Conservation (phyloP, 257 asterid genomes). For the Solanum sejunctum region DNA sequence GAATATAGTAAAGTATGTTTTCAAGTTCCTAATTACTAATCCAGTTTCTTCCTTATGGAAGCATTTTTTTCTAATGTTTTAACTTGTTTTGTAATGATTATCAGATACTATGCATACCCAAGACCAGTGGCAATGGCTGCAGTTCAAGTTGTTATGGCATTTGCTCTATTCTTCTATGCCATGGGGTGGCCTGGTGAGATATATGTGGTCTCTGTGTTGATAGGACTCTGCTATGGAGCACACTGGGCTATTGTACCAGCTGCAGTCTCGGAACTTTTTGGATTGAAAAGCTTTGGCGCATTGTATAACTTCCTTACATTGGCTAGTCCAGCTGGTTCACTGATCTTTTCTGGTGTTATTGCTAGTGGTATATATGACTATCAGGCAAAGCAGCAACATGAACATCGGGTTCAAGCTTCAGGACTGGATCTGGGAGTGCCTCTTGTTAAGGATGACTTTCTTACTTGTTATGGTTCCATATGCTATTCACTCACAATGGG, state of each 20-base stretch:
- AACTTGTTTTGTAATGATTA: background rate
- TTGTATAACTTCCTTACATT: conserved; percentile 71
- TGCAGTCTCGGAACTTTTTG: conserved; percentile 31
- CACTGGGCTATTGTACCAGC: conserved; percentile 42
- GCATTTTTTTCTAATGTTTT: background rate
- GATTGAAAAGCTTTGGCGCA: conserved; percentile 33
- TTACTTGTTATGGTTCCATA: conserved; percentile 21
- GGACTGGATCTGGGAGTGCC: background rate
- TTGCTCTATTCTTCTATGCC: conserved; percentile 25
- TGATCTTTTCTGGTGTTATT: conserved; percentile 64
- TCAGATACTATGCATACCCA: conserved; percentile 31
- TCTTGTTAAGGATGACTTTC: conserved; percentile 7
- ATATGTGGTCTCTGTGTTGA: conserved; percentile 22
- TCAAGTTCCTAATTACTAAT: background rate
- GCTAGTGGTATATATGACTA: conserved; percentile 78
- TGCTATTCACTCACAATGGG: conserved; percentile 30
- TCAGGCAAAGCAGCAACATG: conserved; percentile 63
- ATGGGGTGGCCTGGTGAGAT: conserved; percentile 27
- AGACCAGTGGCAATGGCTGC: conserved; percentile 38
- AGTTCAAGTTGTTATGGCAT: conserved; percentile 29
- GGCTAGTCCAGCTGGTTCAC: conserved; percentile 80
- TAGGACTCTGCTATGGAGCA: conserved; percentile 36
- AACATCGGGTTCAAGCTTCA: background rate
- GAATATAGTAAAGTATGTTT: conserved; percentile 17
- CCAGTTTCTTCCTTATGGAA: background rate